Percentiles rank a stretch among this genome's conserved stretches.
These are phyloP conservation scores for Austroboletus niveus DNA, from an alignment of 1,284 basidiomycete genomes.

Conservation along the genomic window DNA sequence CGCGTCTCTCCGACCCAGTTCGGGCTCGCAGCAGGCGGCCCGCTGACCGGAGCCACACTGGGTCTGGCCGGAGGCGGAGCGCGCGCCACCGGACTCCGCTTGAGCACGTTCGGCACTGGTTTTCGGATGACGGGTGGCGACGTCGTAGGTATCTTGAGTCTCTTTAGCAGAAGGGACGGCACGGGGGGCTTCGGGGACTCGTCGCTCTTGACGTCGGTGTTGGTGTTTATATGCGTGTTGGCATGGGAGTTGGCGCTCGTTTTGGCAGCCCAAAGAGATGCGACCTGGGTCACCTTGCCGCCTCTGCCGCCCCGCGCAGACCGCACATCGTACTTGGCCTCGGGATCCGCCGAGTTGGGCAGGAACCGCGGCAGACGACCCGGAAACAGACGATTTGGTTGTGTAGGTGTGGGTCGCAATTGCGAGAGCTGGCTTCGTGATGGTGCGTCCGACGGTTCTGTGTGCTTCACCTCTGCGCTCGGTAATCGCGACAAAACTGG, in stretches of 20 bases:
- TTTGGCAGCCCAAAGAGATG: constrained; percentile 68
- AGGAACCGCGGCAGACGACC: constrained; percentile 35
- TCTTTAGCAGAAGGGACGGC: constrained; percentile 3
- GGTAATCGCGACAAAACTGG: constrained; percentile 9
- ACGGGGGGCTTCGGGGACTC: background rate
- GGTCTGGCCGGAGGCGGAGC: background rate
- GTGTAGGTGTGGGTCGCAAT: background rate
- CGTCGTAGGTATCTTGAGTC: constrained; percentile 1
- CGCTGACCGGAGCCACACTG: background rate
- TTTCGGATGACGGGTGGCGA: constrained; percentile 14
- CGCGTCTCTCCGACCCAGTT: background rate
- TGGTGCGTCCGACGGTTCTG: background rate
- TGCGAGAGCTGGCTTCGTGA: background rate
- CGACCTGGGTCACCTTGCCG: constrained; percentile 71
- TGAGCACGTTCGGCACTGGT: constrained; percentile 8
- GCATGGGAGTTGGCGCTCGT: constrained; percentile 7
- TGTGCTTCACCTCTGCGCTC: constrained; percentile 11
- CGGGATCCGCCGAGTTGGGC: constrained; percentile 40
- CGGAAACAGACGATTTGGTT: constrained; percentile 10
- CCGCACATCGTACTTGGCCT: constrained; percentile 67
- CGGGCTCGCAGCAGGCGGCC: too few relatives aligned
- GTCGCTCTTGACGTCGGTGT: background rate
- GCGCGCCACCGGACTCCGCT: constrained; percentile 6
- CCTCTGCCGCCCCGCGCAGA: constrained; percentile 78
- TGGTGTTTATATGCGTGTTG: background rate